A percentile compares a stretch with the other conserved stretches of the same genome.
phyloP scores from a whole-genome alignment of 306 rosid genomes.

The Begonia masoniana region DNA sequence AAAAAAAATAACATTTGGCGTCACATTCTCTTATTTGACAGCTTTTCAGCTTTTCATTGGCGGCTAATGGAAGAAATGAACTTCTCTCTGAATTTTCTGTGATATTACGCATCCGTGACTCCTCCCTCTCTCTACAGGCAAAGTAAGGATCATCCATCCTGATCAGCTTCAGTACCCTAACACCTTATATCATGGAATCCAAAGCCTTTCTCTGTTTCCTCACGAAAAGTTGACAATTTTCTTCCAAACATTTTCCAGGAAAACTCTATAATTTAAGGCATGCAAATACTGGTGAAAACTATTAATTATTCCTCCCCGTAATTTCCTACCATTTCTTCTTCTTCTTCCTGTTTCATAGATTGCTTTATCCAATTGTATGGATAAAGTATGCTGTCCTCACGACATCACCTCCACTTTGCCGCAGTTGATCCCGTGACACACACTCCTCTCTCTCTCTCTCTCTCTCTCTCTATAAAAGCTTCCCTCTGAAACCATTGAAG shows the following conservation, averaged over 20 bases:
- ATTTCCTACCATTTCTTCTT: neutral
- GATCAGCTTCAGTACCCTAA: constrained; percentile 1
- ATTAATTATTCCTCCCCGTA: neutral
- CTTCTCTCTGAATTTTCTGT: too few species aligned
- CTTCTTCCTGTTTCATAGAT: constrained; percentile 1
- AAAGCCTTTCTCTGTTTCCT: constrained; percentile 5
- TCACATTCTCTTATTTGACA: too few species aligned
- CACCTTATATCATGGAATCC: constrained; percentile 28
- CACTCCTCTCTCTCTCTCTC: constrained; percentile 6
- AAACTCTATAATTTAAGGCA: too few species aligned
- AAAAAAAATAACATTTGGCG: too few species aligned
- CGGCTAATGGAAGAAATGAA: too few species aligned
- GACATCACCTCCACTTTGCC: constrained; percentile 22
- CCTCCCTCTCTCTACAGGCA: too few species aligned
- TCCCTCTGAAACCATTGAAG: neutral
- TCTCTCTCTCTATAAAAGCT: constrained; percentile 23
- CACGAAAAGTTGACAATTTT: constrained; percentile 19
- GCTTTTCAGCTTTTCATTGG: too few species aligned
- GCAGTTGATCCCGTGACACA: constrained; percentile 62
- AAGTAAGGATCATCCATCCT: too few species aligned
- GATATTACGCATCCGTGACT: too few species aligned
- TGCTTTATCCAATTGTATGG: constrained; percentile 10
- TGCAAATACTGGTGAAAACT: neutral
- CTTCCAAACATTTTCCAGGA: neutral
- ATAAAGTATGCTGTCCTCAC: constrained; percentile 12